Evolutionary conservation across 805 yeast genomes (phyloP), one percentile per base, ranked within the genome.

Genomic region (Schizosaccharomyces octosporus): DNA sequence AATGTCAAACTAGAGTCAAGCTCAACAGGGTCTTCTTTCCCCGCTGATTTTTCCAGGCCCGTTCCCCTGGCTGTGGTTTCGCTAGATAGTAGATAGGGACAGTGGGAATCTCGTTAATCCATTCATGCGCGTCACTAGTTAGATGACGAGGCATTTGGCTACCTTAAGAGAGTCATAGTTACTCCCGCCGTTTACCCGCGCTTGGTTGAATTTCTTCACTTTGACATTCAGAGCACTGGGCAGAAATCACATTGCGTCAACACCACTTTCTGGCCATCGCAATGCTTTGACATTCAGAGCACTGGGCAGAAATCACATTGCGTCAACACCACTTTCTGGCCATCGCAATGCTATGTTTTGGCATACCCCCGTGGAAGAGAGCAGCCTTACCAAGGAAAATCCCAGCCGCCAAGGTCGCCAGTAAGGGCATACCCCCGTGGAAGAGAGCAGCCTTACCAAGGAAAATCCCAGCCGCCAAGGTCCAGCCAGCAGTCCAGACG

Each of bases 111-210:
- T 66, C 67, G 67, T 66, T 66, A 65, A 65, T 67, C 68, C 60
- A 58, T 58, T 58, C 60, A 58, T 58, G 60, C 60, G 60, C 60
- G 60, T 58, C 60, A 58, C 60, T 58, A 66, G 65, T 66, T 67
- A 66, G 66, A 67, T 64, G 64, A 70, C 54, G 60, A 58, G 60
- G 60, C 43, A 58, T 58, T 58, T 72, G 74, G 74, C 73, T 70
- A 72, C 73, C 73, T 72, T 70, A 69, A 70, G 74, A 70, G 72
- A 71, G 73, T 71, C 74, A 73, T 71, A 72, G 75, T 71, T 71
- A 73, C 76, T 72, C 74, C 75, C 74, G 74, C 74, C 74, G 74
- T 71, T 72, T 72, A 72, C 74, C 75, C 74, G 74, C 75, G 74
- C 74, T 71, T 72, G 72, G 74, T 72, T 71, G 73, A 72, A 71